Evolutionary conservation across 768 basidiomycete genomes (phyloP).

Genomic region (Leccinum disarticulatum): DNA sequence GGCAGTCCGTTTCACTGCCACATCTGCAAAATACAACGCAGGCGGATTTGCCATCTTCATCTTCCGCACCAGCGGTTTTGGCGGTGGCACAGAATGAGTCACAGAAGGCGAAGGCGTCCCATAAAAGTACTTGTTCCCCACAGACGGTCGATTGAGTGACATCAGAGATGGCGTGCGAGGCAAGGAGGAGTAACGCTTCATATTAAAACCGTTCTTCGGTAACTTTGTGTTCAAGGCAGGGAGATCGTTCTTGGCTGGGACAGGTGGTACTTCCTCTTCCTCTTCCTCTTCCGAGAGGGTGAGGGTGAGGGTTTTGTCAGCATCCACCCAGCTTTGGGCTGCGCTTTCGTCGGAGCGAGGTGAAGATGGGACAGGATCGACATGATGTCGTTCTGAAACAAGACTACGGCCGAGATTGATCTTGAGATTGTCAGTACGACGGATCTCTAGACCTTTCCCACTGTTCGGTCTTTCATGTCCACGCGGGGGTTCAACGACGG

Average conservation of each 20-base stretch:
- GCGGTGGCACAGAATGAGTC: constrained; percentile 32
- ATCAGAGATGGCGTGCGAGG: constrained; percentile 68
- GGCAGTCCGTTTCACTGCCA: constrained; percentile 51
- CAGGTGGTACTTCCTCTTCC: constrained; percentile 22
- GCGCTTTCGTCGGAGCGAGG: constrained; percentile 23
- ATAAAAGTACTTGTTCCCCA: constrained; percentile 24
- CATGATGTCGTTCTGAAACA: constrained; percentile 16
- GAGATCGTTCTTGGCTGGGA: constrained; percentile 30
- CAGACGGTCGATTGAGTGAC: constrained; percentile 33
- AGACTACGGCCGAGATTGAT: constrained; percentile 3
- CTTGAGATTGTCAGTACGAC: constrained; percentile 24
- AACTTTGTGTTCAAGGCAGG: constrained; percentile 24
- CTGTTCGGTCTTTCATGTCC: constrained; percentile 29
- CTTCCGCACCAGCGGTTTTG: constrained; percentile 26
- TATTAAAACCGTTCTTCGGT: constrained; percentile 28
- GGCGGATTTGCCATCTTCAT: constrained; percentile 51
- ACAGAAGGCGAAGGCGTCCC: constrained; percentile 30
- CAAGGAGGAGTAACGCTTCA: constrained; percentile 53
- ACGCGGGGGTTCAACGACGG: constrained; percentile 41
- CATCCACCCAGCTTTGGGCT: constrained; percentile 17
- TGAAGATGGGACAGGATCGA: constrained; percentile 13
- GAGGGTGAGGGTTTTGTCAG: constrained; percentile 19
- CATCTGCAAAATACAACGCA: constrained; percentile 71
- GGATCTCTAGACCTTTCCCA: constrained; percentile 33
- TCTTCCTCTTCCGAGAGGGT: constrained; percentile 11